Percentiles rank a stretch among this genome's conserved stretches.
phyloP scores from a whole-genome alignment of 768 basidiomycete species.

The Psilocybe subaeruginosa region DNA sequence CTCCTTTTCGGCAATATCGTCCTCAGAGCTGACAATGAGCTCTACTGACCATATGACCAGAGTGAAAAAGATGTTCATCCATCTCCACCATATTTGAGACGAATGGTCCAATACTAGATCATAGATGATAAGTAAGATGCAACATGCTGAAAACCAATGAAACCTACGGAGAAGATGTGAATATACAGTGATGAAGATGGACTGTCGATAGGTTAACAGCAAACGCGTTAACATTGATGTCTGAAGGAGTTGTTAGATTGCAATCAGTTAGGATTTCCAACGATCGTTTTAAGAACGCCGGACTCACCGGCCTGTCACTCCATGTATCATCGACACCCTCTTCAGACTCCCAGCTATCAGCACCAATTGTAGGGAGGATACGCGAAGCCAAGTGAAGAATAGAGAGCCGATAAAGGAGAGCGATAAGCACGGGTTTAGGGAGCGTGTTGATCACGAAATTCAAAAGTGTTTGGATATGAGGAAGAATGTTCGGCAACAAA shows the following conservation, averaged over 20 bases:
- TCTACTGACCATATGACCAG: constrained; percentile 84
- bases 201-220: constrained; percentile 80
- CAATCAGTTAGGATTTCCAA: not conserved
- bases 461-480: constrained; percentile 76
- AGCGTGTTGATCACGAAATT: constrained; percentile 86
- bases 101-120: constrained; percentile 79
- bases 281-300: not conserved
- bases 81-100: constrained; percentile 93
- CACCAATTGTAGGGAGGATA: constrained; percentile 84
- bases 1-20: constrained; percentile 63
- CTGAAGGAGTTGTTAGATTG: constrained; percentile 37
- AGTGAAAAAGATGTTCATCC: constrained; percentile 90
- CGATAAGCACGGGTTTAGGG: constrained; percentile 82
- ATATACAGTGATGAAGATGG: constrained; percentile 86
- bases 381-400: constrained; percentile 82
- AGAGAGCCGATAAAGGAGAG: constrained; percentile 77
- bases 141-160: not conserved
- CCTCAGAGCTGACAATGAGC: constrained; percentile 76
- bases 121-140: not conserved
- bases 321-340: constrained; percentile 64
- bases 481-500: constrained; percentile 76
- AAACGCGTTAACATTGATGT: constrained; percentile 77
- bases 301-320: constrained; percentile 72
- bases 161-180: constrained; percentile 79
- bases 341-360: constrained; percentile 77